Conservation (phyloP, 1,284 basidiomycete genomes). For the Marasmius tenuissimus region DNA sequence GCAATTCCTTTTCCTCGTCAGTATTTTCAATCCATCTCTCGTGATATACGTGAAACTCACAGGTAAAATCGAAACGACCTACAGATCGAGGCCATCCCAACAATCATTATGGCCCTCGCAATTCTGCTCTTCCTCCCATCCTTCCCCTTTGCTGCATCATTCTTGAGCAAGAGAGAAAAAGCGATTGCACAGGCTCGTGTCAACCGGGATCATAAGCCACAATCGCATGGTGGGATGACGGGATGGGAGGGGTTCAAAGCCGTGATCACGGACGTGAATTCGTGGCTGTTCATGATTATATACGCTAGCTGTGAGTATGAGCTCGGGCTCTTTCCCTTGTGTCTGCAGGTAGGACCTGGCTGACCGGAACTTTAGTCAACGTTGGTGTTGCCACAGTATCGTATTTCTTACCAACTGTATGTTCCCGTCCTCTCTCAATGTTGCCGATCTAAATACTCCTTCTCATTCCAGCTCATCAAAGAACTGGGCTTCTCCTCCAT, state of each 20-base stretch:
- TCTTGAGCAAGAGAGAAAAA: slow-evolving; percentile 42
- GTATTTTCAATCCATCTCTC: slow-evolving; percentile 10
- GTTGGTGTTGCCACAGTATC: slow-evolving; percentile 55
- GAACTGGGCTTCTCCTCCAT: slow-evolving; percentile 54
- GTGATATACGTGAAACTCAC: too few relatives aligned
- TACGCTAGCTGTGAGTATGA: slow-evolving; percentile 49
- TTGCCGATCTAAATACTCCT: not conserved
- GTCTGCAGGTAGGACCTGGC: not conserved
- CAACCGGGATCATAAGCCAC: slow-evolving; percentile 52
- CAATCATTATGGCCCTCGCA: slow-evolving; percentile 44
- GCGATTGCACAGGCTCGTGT: slow-evolving; percentile 56
- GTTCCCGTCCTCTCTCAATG: slow-evolving; percentile 8
- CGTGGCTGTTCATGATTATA: slow-evolving; percentile 50
- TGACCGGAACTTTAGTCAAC: slow-evolving; percentile 37
- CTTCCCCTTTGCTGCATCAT: slow-evolving; percentile 39
- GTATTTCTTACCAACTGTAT: slow-evolving; percentile 55
- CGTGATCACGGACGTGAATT: slow-evolving; percentile 44
- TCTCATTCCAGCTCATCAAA: slow-evolving; percentile 42
- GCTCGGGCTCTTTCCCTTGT: not conserved
- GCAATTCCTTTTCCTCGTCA: slow-evolving; percentile 56
- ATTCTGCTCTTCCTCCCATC: slow-evolving; percentile 47
- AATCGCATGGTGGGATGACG: slow-evolving; percentile 55
- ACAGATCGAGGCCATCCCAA: slow-evolving; percentile 55
- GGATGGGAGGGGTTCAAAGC: slow-evolving; percentile 55
- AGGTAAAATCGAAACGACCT: too few relatives aligned